Conservation (phyloP, 2,329 filamentous ascomycete genomes). For the Penicillium sp. region DNA sequence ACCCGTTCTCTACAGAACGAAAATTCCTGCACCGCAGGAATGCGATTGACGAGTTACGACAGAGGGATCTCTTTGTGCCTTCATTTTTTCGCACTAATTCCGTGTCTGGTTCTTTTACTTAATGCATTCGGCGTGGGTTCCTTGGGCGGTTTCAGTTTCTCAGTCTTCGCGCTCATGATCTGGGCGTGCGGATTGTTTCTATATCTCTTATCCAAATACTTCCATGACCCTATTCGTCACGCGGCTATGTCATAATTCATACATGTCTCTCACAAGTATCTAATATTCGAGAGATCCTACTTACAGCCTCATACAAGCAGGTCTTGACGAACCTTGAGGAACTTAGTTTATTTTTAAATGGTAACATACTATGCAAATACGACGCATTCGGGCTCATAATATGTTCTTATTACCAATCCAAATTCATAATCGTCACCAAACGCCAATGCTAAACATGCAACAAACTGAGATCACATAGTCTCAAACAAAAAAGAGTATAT, state of each 20-base stretch:
- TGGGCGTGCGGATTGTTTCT: slow-evolving; percentile 7
- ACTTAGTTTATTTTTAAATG: not conserved
- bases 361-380: slow-evolving; percentile 5
- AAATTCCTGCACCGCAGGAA: not conserved
- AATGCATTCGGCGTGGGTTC: slow-evolving; percentile 22
- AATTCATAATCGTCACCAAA: slow-evolving; percentile 1
- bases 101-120: not conserved
- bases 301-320: slow-evolving; percentile 17
- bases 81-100: not conserved
- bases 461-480: slow-evolving; percentile 2
- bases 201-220: slow-evolving; percentile 8
- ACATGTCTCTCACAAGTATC: slow-evolving; percentile 14
- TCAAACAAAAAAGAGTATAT: not conserved
- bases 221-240: slow-evolving; percentile 9
- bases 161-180: slow-evolving; percentile 9
- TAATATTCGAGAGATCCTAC: slow-evolving; percentile 6
- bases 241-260: slow-evolving; percentile 11
- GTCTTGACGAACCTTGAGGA: slow-evolving; percentile 16
- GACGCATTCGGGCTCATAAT: not conserved
- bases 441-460: slow-evolving; percentile 26
- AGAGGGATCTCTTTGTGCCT: not conserved
- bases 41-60: slow-evolving; percentile 11
- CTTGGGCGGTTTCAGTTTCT: not conserved
- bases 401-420: not conserved
- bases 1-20: not conserved